Percentiles rank a stretch among this genome's conserved stretches.
These are phyloP conservation scores for Leonotis leonurus DNA, from an alignment of 257 asterid species.

Conservation along the genomic window DNA sequence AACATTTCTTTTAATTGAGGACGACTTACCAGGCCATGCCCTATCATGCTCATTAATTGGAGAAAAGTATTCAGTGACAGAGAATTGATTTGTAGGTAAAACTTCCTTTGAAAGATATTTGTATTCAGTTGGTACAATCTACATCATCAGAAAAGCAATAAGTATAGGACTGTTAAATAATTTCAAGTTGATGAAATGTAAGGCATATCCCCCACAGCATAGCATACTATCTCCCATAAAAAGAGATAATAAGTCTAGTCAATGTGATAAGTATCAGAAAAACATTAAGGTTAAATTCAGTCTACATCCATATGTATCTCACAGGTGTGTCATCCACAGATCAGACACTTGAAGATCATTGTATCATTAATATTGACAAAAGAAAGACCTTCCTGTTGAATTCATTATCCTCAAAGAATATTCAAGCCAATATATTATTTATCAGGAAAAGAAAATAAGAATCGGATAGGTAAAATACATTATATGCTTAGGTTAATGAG, in stretches of 20 bases:
- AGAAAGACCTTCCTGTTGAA: neutral
- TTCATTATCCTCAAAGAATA: neutral
- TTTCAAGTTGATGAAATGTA: neutral
- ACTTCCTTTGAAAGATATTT: conserved; percentile 75
- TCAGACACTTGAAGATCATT: neutral
- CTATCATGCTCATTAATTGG: conserved; percentile 66
- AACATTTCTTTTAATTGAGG: conserved; percentile 3
- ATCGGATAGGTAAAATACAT: neutral
- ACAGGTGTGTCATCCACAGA: neutral
- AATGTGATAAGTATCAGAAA: neutral
- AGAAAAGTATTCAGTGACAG: conserved; percentile 91
- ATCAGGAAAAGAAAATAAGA: neutral
- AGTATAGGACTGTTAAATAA: conserved; percentile 2
- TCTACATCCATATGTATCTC: neutral
- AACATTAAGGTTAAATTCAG: neutral
- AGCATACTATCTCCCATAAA: neutral
- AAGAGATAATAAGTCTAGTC: neutral
- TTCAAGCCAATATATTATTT: neutral
- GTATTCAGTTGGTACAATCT: conserved; percentile 98
- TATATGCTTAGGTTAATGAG: neutral
- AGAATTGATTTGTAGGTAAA: conserved; percentile 87
- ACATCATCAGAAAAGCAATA: conserved; percentile 19
- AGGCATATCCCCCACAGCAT: neutral
- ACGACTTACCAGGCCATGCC: conserved; percentile 83
- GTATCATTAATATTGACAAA: neutral